phyloP scores from a whole-genome alignment of 2,329 filamentous ascomycete species.

The Ophiostoma sp. region DNA sequence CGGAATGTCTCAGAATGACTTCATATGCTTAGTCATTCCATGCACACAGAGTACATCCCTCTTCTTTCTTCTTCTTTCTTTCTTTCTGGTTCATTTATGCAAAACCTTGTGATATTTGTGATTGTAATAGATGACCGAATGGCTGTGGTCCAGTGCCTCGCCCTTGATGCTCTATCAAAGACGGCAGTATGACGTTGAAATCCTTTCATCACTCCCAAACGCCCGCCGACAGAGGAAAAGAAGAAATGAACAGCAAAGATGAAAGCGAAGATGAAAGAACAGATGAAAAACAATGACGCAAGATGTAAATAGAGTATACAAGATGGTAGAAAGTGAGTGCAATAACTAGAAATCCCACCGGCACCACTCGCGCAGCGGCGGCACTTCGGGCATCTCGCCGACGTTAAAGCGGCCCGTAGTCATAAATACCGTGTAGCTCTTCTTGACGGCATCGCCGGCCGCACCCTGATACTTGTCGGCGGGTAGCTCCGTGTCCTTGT shows the following conservation, averaged over 20 bases:
- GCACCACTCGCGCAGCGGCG: conserved; percentile 72
- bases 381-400: conserved; percentile 67
- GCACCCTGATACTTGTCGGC: conserved; percentile 43
- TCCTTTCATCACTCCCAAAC: conserved; percentile 7
- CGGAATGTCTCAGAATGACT: background rate
- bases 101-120: background rate
- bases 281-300: background rate
- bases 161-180: conserved; percentile 3
- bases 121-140: background rate
- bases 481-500: conserved; percentile 57
- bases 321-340: background rate
- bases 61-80: background rate
- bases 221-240: conserved; percentile 1
- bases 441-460: conserved; percentile 34
- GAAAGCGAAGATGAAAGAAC: background rate
- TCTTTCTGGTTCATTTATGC: background rate
- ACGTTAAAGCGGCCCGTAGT: conserved; percentile 63
- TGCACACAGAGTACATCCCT: background rate
- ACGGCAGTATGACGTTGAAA: background rate
- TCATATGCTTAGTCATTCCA: background rate
- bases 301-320: background rate
- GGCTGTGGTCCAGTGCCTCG: background rate
- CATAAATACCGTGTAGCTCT: conserved; percentile 59
- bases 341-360: conserved; percentile 60
- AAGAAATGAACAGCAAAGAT: background rate